Evolutionary conservation across 2,329 filamentous ascomycete genomes (phyloP), one percentile per base, ranked within the genome.

Genomic region (Nothophaeocryptopus gaeumannii): DNA sequence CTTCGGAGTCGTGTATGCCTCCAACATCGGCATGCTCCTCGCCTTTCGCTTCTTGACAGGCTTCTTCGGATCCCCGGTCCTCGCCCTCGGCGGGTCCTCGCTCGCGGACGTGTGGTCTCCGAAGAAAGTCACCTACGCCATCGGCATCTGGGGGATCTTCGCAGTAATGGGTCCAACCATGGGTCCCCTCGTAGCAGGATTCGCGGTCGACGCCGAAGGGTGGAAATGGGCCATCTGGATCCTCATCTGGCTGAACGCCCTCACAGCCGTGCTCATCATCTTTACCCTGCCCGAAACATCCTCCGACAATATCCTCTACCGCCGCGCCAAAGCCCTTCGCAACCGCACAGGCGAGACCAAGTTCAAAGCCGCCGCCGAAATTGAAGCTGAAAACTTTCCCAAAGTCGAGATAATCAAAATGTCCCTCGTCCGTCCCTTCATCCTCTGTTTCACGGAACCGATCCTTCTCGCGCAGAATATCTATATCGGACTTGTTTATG

Each of bases 221-320:
- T 86, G 82, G 82, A 72, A 80, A n/a, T 85, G 81, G 82, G 78
- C 78, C 20, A 29, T 31, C 32, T 41, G 66, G 66, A 62, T 66
- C 33, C 51, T 71, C 20, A 26, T 26, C 20, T 26, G 20, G 20
- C 55, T 73, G 2, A 65, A 59, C 16, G 68, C 60, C 7, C 64
- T 69, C 42, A 60, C 55, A 3, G 55, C 70, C 11, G 55, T 70
- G 5, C 50, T 69, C 7, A 52, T 72, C 3, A 33, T 59, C 52
- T 63, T 69, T 55, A 60, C 64, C 33, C 54, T 71, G 8, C 66
- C 68, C 0, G 68, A 70, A 42, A 71, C 68, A 2, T 68, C 61
- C 39, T 39, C 65, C 1, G 59, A 60, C 37, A 72, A 70, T 42
- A 71, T 73, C 35, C 62, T 73, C 2, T 64, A 64, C 43, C 69